Evolutionary conservation across 495 filamentous ascomycete genomes (phyloP).

Genomic region (Bathelium albidoporum): DNA sequence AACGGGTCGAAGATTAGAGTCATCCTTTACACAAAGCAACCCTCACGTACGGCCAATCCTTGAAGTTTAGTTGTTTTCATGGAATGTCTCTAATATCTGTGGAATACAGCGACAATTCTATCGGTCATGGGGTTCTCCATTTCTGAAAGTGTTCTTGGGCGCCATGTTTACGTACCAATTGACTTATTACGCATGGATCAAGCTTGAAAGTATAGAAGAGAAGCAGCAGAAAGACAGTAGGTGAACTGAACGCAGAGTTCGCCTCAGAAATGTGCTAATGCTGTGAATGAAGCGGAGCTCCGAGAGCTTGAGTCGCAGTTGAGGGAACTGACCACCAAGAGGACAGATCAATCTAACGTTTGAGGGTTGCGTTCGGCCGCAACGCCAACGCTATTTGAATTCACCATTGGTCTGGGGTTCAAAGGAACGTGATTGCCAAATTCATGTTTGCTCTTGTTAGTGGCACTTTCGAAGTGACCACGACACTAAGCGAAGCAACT

Average conservation of each 20-base stretch:
- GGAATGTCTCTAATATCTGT: background rate
- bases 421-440: background rate
- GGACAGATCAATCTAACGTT: constrained; percentile 1
- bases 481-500: background rate
- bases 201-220: constrained; percentile 69
- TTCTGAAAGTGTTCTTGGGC: constrained; percentile 76
- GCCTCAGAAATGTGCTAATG: background rate
- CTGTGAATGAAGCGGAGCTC: background rate
- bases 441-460: background rate
- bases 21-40: background rate
- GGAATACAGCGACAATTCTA: constrained; percentile 57
- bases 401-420: background rate
- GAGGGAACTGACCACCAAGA: background rate
- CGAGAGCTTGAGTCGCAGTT: background rate
- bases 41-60: background rate
- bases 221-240: constrained; percentile 45
- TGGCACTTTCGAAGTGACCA: background rate
- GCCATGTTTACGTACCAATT: constrained; percentile 84
- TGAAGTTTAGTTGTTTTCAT: background rate
- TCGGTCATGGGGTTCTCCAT: constrained; percentile 63
- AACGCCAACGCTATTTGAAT: background rate
- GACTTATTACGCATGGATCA: constrained; percentile 74
- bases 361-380: background rate
- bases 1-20: background rate
- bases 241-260: background rate